Evolutionary conservation across 768 basidiomycete species (phyloP).

Genomic region (Mycena galericulata): DNA sequence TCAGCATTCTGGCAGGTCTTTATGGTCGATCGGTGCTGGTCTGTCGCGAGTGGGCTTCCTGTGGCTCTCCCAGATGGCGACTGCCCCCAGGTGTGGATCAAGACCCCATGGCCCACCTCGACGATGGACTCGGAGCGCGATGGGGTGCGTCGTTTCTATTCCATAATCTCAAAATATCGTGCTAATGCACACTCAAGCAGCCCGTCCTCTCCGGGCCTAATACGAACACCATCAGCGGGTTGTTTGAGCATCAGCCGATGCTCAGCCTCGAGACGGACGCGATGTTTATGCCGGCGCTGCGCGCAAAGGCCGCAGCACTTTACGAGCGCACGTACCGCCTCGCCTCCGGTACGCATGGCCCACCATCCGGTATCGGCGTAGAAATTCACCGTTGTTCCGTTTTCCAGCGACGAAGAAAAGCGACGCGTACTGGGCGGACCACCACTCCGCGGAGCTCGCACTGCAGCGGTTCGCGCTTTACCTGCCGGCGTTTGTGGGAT

Average conservation of each 20-base stretch:
- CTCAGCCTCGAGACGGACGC: slow-evolving; percentile 38
- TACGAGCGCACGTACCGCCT: slow-evolving; percentile 66
- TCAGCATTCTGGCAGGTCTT: slow-evolving; percentile 73
- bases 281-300: slow-evolving; percentile 53
- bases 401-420: slow-evolving; percentile 42
- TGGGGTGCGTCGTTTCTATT: slow-evolving; percentile 18
- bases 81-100: slow-evolving; percentile 58
- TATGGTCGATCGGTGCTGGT: slow-evolving; percentile 72
- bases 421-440: slow-evolving; percentile 52
- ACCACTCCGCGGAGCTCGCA: slow-evolving; percentile 57
- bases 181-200: background rate
- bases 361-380: slow-evolving; percentile 7
- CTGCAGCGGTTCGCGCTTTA: slow-evolving; percentile 57
- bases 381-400: slow-evolving; percentile 19
- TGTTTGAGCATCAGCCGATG: slow-evolving; percentile 32
- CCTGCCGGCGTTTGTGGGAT: slow-evolving; percentile 54
- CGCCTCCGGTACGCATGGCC: slow-evolving; percentile 47
- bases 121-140: slow-evolving; percentile 44
- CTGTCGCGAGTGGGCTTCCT: slow-evolving; percentile 65
- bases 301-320: slow-evolving; percentile 63
- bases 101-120: slow-evolving; percentile 62
- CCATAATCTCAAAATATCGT: background rate
- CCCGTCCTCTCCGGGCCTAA: slow-evolving; percentile 11
- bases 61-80: slow-evolving; percentile 65
- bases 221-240: slow-evolving; percentile 26